Evolutionary conservation across 129 eudicot species (phyloP), one percentile per base, ranked within the genome.

Genomic region (Solidago caesia): DNA sequence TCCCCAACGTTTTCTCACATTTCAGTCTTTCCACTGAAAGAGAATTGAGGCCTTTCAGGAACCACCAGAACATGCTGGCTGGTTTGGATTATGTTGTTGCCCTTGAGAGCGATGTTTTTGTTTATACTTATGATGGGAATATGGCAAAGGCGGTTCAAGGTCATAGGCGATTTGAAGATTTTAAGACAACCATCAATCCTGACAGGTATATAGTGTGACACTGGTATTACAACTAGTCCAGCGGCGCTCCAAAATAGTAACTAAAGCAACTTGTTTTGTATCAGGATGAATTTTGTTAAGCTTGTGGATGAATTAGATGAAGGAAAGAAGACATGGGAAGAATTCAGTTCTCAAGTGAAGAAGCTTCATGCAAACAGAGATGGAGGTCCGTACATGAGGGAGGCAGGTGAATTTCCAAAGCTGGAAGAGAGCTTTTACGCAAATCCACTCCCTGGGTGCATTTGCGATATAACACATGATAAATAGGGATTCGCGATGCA

Each of bases 111-210:
- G 85, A 95, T 68, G 97, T 91, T 55, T 95, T 95, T 49, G 94
- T 95, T 46, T 95, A 91, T 78, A 95, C 99, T 15, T 95, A 91
- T 62, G 99, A 95, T 84, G 95, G 99, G 52, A 95, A 95, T 76
- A 95, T 95, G 99, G 96, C 99, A 2, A 95, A 95, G 82, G 99
- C 99, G 5, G 99, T 91, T 52, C 91, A 91, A 84, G 97, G 99
- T 63, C 99, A 91, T 77, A 80, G 97, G 69, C 84, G 97, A 4
- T 95, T 91, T 74, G 96, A 95, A 82, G 83, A 84, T 73, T 95
- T 95, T 77, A 89, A 89, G 89, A 95, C 87, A 78, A 95, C 99
- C 64, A 87, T 95, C 27, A 84, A 86, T 83, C 97, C 99, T 11
- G 94, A 95, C 84, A 94, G 98, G 98, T 94, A 90, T 4, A 14